Base-by-base conservation (phyloP, 2,329 filamentous ascomycete genomes). In the Talaromyces piceae region DNA sequence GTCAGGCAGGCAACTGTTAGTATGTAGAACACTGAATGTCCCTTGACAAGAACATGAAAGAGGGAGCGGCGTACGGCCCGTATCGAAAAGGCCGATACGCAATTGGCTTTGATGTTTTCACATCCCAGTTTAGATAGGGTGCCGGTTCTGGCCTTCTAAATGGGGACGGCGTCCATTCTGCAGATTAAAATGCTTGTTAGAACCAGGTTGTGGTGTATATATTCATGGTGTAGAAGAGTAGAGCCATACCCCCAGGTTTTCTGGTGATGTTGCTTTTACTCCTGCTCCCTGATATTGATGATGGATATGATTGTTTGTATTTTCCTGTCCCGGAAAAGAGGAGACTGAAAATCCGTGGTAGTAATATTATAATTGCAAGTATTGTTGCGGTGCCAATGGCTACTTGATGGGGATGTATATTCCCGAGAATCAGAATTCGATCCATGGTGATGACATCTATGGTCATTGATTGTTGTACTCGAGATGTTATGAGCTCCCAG, bases 51-150 rank as follows among this genome's bases (percentile, higher is more conserved):
- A 7, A 43, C 39, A 43, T 25, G 3, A 5, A 46, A 8, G 4
- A 25, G n/a, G 22, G 22, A 43, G 41, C 6, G 41, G 68, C 67
- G 65, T 63, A 72, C 64, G 86, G 86, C 0, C 87, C 87, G 64
- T 88, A 81, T 59, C 84, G 80, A 66, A 91, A 91, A 0, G 87
- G 86, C 5, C 87, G 79, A 68, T 91, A 91, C 0, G 86, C 85
- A 0, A 89, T 77, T 0, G 87, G 87, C 54, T 85, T 84, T 1
- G 84, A 87, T n/a, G 72, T 69, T 22, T 78, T 73, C 30, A 90
- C 65, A 41, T 83, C 81, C 85, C 87, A 91, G 63, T 80, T 67
- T 0, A 80, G 79, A 59, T 87, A 88, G 0, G 86, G 80, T 0
- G 68, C 49, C 4, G 84, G 80, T 1, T 70, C 63, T 1, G 85